Percentiles rank a stretch among this genome's conserved stretches.
Evolutionary conservation across 345 rosid species (phyloP).

Genomic region (Citrus trifoliata): DNA sequence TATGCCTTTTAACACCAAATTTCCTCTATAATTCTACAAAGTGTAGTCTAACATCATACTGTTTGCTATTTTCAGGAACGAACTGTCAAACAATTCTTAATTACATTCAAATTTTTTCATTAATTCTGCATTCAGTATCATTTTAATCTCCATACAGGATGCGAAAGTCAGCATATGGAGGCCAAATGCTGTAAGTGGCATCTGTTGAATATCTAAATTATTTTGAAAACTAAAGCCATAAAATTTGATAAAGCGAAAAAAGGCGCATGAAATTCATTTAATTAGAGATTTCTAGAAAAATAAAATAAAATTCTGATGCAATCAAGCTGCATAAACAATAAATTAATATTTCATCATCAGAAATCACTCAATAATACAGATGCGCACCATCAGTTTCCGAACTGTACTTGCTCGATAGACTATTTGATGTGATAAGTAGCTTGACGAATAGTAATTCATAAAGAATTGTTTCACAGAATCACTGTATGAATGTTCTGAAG

Average conservation of each 20-base stretch:
- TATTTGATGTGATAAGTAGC: slow-evolving; percentile 86
- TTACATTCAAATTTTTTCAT: not conserved
- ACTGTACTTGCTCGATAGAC: slow-evolving; percentile 58
- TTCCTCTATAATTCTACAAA: not conserved
- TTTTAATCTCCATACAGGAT: not conserved
- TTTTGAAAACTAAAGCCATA: not conserved
- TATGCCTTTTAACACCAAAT: not conserved
- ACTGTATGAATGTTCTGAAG: slow-evolving; percentile 59
- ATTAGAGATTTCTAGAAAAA: not conserved
- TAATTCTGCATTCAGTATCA: not conserved
- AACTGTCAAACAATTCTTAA: not conserved
- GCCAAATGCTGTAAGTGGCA: not conserved
- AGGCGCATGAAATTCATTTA: not conserved
- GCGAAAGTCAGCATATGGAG: not conserved
- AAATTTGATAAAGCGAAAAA: not conserved
- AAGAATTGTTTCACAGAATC: slow-evolving; percentile 65
- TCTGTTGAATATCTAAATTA: not conserved
- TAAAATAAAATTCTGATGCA: not conserved
- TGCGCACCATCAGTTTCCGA: slow-evolving; percentile 70
- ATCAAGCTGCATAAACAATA: not conserved
- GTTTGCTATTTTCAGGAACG: not conserved
- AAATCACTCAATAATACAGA: slow-evolving; percentile 11
- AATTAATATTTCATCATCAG: not conserved
- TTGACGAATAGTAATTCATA: slow-evolving; percentile 60
- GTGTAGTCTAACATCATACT: not conserved